phyloP scores from a whole-genome alignment of 352 stramenopile species.

The Pythium volutum region DNA sequence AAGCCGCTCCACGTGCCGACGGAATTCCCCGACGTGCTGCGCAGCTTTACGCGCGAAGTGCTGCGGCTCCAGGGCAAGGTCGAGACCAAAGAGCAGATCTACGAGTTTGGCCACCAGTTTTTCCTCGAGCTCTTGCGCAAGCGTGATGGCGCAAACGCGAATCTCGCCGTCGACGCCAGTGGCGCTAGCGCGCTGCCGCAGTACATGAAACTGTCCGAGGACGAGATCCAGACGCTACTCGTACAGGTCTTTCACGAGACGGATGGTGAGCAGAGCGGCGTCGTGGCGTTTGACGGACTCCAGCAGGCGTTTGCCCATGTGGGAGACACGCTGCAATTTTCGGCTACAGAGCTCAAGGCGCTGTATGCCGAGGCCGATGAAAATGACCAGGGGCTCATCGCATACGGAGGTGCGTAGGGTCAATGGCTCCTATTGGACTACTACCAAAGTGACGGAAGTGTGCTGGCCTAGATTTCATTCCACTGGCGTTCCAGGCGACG shows the following conservation, averaged over 20 bases:
- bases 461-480: slow-evolving; percentile 37
- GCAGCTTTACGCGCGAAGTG: slow-evolving; percentile 76
- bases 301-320: slow-evolving; percentile 42
- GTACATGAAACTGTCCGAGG: slow-evolving; percentile 65
- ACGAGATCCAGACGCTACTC: slow-evolving; percentile 52
- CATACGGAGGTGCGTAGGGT: slow-evolving; percentile 30
- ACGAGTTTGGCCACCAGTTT: slow-evolving; percentile 68
- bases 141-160: slow-evolving; percentile 29
- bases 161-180: background rate
- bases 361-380: slow-evolving; percentile 67
- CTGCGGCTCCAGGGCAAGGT: slow-evolving; percentile 81
- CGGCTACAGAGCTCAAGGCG: slow-evolving; percentile 45
- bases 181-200: slow-evolving; percentile 9
- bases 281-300: slow-evolving; percentile 43
- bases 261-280: slow-evolving; percentile 36
- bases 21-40: slow-evolving; percentile 73
- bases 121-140: slow-evolving; percentile 59
- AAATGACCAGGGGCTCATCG: slow-evolving; percentile 51
- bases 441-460: background rate
- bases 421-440: background rate
- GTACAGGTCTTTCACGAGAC: slow-evolving; percentile 40
- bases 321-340: slow-evolving; percentile 55
- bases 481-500: slow-evolving; percentile 43
- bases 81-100: slow-evolving; percentile 76
- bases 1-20: slow-evolving; percentile 73